phyloP scores from a whole-genome alignment of 129 eudicot species.

The Chrysanthemum makinoi region DNA sequence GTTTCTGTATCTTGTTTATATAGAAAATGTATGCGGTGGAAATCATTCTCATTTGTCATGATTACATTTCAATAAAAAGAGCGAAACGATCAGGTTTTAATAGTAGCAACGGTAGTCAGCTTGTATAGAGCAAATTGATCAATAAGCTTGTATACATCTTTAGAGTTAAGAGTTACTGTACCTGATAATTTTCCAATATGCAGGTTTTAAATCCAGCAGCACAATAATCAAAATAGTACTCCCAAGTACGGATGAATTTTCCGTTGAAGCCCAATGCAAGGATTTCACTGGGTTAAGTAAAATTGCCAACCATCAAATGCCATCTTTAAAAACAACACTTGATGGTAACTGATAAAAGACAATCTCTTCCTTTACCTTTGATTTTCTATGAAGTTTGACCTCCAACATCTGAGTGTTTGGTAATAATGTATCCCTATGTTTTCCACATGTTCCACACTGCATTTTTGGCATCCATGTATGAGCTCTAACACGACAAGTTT shows the following conservation, averaged over 20 bases:
- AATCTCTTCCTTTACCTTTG: conserved; percentile 44
- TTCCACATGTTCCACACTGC: conserved; percentile 85
- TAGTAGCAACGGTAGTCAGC: too few relatives aligned
- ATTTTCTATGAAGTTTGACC: conserved; percentile 62
- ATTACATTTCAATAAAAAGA: too few relatives aligned
- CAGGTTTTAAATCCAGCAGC: conserved; percentile 84
- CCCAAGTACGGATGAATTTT: conserved; percentile 92
- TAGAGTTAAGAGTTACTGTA: conserved; percentile 4
- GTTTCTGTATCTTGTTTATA: too few relatives aligned
- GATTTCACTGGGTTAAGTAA: conserved; percentile 43
- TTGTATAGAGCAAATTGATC: too few relatives aligned
- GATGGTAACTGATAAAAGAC: too few relatives aligned
- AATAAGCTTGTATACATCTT: too few relatives aligned
- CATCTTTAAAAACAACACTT: too few relatives aligned
- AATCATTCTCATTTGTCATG: too few relatives aligned
- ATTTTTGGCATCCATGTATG: not conserved
- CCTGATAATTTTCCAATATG: conserved; percentile 81
- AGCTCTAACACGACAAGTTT: not conserved
- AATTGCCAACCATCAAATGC: not conserved
- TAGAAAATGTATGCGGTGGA: not conserved
- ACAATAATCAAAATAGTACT: conserved; percentile 85
- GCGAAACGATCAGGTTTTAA: too few relatives aligned
- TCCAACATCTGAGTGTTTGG: conserved; percentile 81
- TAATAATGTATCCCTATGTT: conserved; percentile 85
- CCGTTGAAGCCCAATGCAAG: conserved; percentile 69